A percentile compares a stretch with the other conserved stretches of the same genome.
phyloP scores from a whole-genome alignment of 1,284 basidiomycete species.

The Porodaedalea pini region DNA sequence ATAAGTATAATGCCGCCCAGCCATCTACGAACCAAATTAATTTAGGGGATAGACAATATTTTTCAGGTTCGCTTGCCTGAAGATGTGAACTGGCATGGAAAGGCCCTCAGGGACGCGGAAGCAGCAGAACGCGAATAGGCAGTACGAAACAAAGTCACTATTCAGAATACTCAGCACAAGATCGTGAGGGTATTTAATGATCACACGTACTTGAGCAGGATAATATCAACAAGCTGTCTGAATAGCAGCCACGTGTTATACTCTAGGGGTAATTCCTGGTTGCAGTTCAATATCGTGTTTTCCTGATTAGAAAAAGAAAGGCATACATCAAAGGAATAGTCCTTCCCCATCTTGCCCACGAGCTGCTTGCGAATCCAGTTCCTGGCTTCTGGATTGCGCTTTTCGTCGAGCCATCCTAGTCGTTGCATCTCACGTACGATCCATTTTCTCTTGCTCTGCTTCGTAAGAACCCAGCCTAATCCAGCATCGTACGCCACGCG shows the following conservation, averaged over 20 bases:
- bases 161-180: slow-evolving; percentile 15
- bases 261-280: slow-evolving; percentile 72
- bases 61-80: slow-evolving; percentile 49
- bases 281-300: slow-evolving; percentile 10
- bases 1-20: slow-evolving; percentile 81
- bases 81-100: slow-evolving; percentile 68
- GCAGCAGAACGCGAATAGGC: slow-evolving; percentile 91
- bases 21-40: slow-evolving; percentile 57
- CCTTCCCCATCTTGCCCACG: slow-evolving; percentile 89
- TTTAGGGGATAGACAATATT: neutral
- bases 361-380: slow-evolving; percentile 87
- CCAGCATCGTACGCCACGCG: slow-evolving; percentile 89
- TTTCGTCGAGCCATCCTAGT: slow-evolving; percentile 84
- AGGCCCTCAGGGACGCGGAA: slow-evolving; percentile 81
- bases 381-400: slow-evolving; percentile 59
- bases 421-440: slow-evolving; percentile 80
- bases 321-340: slow-evolving; percentile 88
- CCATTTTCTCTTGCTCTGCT: slow-evolving; percentile 92
- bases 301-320: neutral
- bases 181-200: neutral
- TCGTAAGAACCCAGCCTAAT: slow-evolving; percentile 89
- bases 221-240: slow-evolving; percentile 90
- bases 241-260: slow-evolving; percentile 93
- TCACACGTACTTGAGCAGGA: slow-evolving; percentile 81
- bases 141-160: slow-evolving; percentile 94